Evolutionary conservation across 352 stramenopile genomes (phyloP).

Genomic region (Phytophthora sp.): DNA sequence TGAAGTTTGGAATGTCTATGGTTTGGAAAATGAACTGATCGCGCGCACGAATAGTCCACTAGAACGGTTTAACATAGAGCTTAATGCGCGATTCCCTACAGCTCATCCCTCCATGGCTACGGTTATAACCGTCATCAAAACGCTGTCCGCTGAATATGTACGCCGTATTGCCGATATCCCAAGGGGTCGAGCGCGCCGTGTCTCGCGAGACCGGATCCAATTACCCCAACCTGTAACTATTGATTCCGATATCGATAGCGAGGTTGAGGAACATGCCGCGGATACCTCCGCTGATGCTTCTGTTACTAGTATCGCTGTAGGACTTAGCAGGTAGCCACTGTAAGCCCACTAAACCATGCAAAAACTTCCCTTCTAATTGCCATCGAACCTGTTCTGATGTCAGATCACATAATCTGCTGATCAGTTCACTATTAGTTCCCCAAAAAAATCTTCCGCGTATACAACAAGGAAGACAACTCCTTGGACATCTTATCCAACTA

Average conservation of each 20-base stretch:
- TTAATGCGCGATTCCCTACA: background rate
- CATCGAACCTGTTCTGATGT: too few species aligned
- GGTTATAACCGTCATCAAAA: slow-evolving; percentile 1
- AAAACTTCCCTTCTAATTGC: too few species aligned
- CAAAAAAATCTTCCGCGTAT: too few species aligned
- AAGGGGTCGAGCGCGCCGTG: background rate
- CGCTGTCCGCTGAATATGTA: background rate
- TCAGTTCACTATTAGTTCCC: too few species aligned
- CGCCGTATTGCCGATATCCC: background rate
- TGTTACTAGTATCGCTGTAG: too few species aligned
- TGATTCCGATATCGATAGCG: background rate
- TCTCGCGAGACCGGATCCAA: background rate
- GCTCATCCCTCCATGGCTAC: slow-evolving; percentile 5
- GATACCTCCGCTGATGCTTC: too few species aligned
- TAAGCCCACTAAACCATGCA: too few species aligned
- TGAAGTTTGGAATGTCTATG: slow-evolving; percentile 3
- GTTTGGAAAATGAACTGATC: slow-evolving; percentile 1
- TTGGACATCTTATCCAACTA: too few species aligned
- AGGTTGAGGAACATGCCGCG: too few species aligned
- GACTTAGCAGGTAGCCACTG: too few species aligned
- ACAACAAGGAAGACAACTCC: too few species aligned
- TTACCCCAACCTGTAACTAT: background rate
- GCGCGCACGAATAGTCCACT: background rate
- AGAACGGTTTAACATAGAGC: background rate
- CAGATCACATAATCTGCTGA: too few species aligned